Base-by-base conservation (phyloP, 75 land plant genomes). In the Gnetum montanum region DNA sequence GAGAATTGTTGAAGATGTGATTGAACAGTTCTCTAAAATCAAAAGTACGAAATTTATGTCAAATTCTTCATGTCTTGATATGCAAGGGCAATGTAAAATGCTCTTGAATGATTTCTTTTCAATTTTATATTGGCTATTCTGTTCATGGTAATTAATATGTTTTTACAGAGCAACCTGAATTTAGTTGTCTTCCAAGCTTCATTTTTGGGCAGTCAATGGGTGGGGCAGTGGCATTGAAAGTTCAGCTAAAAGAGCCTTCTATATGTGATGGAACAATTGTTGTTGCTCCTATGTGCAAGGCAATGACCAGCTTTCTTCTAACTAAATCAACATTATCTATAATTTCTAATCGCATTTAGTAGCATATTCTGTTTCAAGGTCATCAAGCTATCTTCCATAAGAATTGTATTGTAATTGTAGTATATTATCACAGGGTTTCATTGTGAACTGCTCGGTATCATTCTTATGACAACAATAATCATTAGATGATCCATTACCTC, bases 261-360 rank as follows among this genome's bases (percentile, higher is more conserved):
- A 70, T 43, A 27, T 95, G 96, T 90, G 95, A 90, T 70, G 99
- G 99, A 23, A 71, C 94, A 7, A 57, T 95, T 20, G 83, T 95
- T 67, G 92, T 95, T 27, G 99, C 99, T 46, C 99, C 99, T 38
- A 95, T 95, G 99, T 90, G 92, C 65, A 95, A 90, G 74, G 97
- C 83, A 73, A 75, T 55, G 37, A n/a, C n/a, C 18, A 16, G 28
- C 10, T 49, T 63, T 46, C 25, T 6, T n/a, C n/a, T n/a, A n/a
- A n/a, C n/a, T n/a, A n/a, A n/a, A n/a, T n/a, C n/a, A n/a, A n/a
- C n/a, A n/a, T n/a, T n/a, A n/a, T n/a, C n/a, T n/a, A n/a, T n/a
- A n/a, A n/a, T n/a, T n/a, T n/a, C n/a, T n/a, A n/a, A n/a, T n/a
- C n/a, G n/a, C n/a, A n/a, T n/a, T n/a, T n/a, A n/a, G n/a, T n/a